Percentiles rank a stretch among this genome's conserved stretches.
phyloP scores from a whole-genome alignment of 1,284 basidiomycete genomes.

The Phylloporus gajari region DNA sequence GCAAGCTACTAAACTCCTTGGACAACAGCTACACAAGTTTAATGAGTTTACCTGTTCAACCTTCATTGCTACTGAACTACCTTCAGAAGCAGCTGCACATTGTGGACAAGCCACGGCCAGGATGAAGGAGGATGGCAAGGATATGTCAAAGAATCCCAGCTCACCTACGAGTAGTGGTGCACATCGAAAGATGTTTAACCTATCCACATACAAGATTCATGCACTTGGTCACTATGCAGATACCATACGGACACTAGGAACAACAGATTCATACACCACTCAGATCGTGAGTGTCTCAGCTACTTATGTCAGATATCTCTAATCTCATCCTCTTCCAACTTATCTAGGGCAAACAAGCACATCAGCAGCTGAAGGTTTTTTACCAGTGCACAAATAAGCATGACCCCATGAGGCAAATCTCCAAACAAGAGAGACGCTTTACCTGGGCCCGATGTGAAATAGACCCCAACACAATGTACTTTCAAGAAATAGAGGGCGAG shows the following conservation, averaged over 20 bases:
- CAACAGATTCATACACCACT: conserved; percentile 1
- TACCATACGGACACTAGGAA: conserved; percentile 9
- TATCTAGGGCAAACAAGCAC: background rate
- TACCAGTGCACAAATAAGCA: conserved; percentile 6
- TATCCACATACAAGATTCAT: conserved; percentile 21
- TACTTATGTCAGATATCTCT: background rate
- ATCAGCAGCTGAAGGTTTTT: background rate
- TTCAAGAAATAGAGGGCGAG: too few species aligned
- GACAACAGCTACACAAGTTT: conserved; percentile 14
- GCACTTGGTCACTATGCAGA: conserved; percentile 11
- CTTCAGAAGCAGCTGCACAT: conserved; percentile 6
- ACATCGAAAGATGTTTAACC: conserved; percentile 11
- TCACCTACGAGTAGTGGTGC: too few species aligned
- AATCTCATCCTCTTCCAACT: background rate
- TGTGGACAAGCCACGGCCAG: conserved; percentile 5
- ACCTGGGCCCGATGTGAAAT: background rate
- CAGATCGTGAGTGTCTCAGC: background rate
- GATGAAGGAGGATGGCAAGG: background rate
- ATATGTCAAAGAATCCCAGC: too few species aligned
- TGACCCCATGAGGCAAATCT: background rate
- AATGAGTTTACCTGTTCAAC: too few species aligned
- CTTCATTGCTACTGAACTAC: conserved; percentile 13
- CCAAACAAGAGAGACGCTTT: conserved; percentile 8
- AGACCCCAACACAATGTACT: too few species aligned
- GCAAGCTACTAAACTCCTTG: background rate